Conservation (phyloP, 228 moss, liverwort and hornwort genomes). For the Sphagnum magellanicum region DNA sequence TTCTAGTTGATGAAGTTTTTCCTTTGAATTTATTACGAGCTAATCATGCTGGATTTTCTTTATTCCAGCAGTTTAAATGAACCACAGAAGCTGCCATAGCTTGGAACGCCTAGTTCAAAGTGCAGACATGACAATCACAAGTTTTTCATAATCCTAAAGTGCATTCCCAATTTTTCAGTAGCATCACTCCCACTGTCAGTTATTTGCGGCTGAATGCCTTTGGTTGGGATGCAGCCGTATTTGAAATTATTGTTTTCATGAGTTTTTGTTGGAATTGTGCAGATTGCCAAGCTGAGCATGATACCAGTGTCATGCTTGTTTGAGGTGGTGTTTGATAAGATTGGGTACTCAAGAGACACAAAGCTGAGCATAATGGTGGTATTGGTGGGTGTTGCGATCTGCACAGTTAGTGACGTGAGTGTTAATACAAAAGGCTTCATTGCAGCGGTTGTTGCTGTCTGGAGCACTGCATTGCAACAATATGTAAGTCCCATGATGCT, state of each 20-base stretch:
- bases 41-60: too few species aligned
- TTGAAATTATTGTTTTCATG: neutral
- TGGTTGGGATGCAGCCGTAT: neutral
- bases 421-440: slow-evolving; percentile 59
- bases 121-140: too few species aligned
- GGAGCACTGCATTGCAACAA: slow-evolving; percentile 73
- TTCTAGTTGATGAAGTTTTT: neutral
- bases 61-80: too few species aligned
- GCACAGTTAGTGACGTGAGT: slow-evolving; percentile 70
- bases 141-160: too few species aligned
- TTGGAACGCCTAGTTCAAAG: too few species aligned
- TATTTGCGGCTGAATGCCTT: too few species aligned
- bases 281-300: slow-evolving; percentile 87
- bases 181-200: too few species aligned
- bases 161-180: too few species aligned
- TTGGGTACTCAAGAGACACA: slow-evolving; percentile 55
- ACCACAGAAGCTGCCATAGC: too few species aligned
- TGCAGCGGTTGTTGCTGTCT: slow-evolving; percentile 49
- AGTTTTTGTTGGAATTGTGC: neutral
- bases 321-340: slow-evolving; percentile 70
- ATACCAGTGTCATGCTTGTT: slow-evolving; percentile 72
- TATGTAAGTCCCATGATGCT: slow-evolving; percentile 38
- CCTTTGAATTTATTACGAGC: too few species aligned
- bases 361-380: slow-evolving; percentile 61
- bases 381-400: slow-evolving; percentile 69